These are phyloP conservation scores for Phellopilus nigrolimitatus DNA, from an alignment of 1,284 basidiomycete genomes.

Conservation along the genomic window DNA sequence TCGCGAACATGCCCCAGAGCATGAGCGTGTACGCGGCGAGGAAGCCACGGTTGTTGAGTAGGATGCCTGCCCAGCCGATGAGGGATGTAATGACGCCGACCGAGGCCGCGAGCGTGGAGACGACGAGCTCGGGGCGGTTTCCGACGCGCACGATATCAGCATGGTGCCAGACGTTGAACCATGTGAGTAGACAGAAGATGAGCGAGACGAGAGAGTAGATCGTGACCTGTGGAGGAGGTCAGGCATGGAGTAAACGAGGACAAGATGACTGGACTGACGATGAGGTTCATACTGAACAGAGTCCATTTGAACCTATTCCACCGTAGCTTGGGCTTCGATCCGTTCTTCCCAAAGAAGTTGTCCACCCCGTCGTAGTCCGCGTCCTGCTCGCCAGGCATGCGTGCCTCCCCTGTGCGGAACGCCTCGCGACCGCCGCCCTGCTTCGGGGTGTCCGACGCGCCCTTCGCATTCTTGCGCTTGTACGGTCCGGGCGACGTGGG, in stretches of 20 bases:
- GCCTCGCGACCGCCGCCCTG: constrained; percentile 52
- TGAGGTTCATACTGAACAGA: constrained; percentile 45
- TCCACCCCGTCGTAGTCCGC: constrained; percentile 49
- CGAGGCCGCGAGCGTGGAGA: constrained; percentile 49
- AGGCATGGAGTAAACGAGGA: constrained; percentile 1
- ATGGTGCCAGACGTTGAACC: too few species aligned
- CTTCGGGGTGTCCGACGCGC: too few species aligned
- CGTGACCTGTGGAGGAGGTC: constrained; percentile 37
- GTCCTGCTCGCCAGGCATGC: constrained; percentile 50
- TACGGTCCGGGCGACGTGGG: constrained; percentile 41
- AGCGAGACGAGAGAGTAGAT: constrained; percentile 45
- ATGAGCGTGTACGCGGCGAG: constrained; percentile 53
- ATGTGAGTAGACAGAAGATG: constrained; percentile 50
- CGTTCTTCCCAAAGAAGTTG: constrained; percentile 34
- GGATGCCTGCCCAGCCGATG: constrained; percentile 56
- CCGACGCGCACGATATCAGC: constrained; percentile 56
- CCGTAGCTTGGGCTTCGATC: constrained; percentile 38
- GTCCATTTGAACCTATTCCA: too few species aligned
- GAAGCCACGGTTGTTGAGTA: constrained; percentile 64
- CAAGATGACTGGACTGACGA: constrained; percentile 36
- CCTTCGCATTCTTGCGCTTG: constrained; percentile 33
- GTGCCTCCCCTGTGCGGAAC: constrained; percentile 41
- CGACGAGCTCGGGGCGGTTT: constrained; percentile 49
- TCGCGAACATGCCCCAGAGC: constrained; percentile 56
- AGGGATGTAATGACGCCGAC: constrained; percentile 50